A percentile compares a stretch with the other conserved stretches of the same genome.
phyloP scores from a whole-genome alignment of 805 yeast species.

The Maudiozyma barnettii region DNA sequence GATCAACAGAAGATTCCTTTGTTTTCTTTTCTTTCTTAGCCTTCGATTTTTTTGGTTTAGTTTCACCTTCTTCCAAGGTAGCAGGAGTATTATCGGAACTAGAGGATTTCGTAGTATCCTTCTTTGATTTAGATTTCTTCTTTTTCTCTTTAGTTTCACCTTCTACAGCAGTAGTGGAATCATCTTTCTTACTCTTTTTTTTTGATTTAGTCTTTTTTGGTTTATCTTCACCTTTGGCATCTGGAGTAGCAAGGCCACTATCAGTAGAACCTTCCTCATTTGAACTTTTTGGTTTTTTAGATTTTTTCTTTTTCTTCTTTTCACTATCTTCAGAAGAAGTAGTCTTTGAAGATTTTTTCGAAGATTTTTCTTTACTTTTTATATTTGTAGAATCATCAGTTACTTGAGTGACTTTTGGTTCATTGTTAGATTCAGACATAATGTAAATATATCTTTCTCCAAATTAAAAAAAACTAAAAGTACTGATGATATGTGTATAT shows the following conservation, averaged over 20 bases:
- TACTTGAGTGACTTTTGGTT: background rate
- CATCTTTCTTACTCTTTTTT: background rate
- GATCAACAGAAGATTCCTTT: background rate
- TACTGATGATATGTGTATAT: too few relatives aligned
- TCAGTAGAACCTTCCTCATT: background rate
- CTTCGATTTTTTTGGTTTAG: background rate
- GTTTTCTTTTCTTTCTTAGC: background rate
- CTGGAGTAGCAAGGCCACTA: background rate
- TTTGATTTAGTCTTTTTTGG: background rate
- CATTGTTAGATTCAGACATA: background rate
- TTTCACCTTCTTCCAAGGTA: background rate
- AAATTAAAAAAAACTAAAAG: too few relatives aligned
- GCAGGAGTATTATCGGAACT: background rate
- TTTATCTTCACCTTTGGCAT: background rate
- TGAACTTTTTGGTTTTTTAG: background rate
- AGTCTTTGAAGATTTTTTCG: background rate
- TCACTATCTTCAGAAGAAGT: background rate
- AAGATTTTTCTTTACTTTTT: background rate
- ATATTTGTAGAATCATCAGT: background rate
- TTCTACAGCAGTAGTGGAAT: background rate
- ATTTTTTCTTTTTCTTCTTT: slow-evolving; percentile 1
- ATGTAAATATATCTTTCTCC: background rate
- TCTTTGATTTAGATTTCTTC: slow-evolving; percentile 1
- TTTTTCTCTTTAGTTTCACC: slow-evolving; percentile 2
- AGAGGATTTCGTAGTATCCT: too few relatives aligned